Percentiles rank a stretch among this genome's conserved stretches.
phyloP scores from a whole-genome alignment of 1,284 basidiomycete genomes.

The Rhodotorula sp. region DNA sequence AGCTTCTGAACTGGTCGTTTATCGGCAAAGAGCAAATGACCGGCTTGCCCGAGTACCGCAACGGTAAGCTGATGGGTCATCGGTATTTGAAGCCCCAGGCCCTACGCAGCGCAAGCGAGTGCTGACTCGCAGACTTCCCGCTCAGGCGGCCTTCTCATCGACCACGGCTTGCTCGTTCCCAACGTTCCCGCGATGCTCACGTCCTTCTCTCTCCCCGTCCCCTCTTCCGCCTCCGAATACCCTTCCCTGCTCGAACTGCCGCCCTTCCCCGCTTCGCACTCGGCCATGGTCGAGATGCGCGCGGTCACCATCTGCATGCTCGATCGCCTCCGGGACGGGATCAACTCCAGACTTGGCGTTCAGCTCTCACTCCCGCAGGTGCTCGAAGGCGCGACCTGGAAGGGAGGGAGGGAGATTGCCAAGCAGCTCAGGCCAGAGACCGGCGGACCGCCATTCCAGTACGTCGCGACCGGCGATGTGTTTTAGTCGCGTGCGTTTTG shows the following conservation, averaged over 20 bases:
- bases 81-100: not conserved
- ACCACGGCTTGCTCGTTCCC: conserved; percentile 71
- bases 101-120: not conserved
- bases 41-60: conserved; percentile 83
- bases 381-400: conserved; percentile 92
- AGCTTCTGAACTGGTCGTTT: conserved; percentile 70
- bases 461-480: conserved; percentile 75
- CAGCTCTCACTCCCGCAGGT: conserved; percentile 75
- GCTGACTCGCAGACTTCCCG: no score
- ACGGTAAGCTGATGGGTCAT: conserved; percentile 56
- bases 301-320: conserved; percentile 89
- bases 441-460: conserved; percentile 69
- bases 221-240: conserved; percentile 51
- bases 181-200: conserved; percentile 51
- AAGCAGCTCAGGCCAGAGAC: conserved; percentile 68
- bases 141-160: conserved; percentile 78
- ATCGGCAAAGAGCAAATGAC: conserved; percentile 74
- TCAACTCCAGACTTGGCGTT: conserved; percentile 61
- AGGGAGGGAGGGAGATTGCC: conserved; percentile 87
- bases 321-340: conserved; percentile 71
- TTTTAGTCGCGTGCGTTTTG: conserved; percentile 54
- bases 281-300: conserved; percentile 92
- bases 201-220: conserved; percentile 39
- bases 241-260: conserved; percentile 59
- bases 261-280: conserved; percentile 68